Evolutionary conservation across 1,284 basidiomycete genomes (phyloP).

Genomic region (Trichosporon sp.): DNA sequence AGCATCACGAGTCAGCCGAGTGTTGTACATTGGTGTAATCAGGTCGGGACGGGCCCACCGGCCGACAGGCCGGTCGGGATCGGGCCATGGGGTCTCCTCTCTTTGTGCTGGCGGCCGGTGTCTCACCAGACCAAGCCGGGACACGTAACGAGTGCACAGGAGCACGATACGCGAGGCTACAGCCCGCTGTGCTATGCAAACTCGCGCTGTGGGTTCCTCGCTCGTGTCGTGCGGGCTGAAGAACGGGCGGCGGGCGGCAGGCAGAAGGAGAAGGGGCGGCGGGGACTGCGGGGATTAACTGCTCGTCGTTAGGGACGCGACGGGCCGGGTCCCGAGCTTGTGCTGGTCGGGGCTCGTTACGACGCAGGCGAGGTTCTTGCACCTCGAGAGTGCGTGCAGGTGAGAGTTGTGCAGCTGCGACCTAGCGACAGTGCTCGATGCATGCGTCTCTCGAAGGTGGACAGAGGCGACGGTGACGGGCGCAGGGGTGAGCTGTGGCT

Average conservation of each 20-base stretch:
- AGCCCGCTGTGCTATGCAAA: not conserved
- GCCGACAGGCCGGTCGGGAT: no score
- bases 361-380: no score
- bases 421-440: no score
- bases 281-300: no score
- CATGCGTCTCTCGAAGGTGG: not conserved
- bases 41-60: not conserved
- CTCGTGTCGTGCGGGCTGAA: not conserved
- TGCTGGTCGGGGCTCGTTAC: not conserved
- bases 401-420: no score
- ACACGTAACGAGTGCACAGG: not conserved
- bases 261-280: not conserved
- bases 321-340: no score
- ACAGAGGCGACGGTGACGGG: not conserved
- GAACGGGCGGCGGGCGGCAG: not conserved
- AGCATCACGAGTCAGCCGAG: not conserved
- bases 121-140: not conserved
- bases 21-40: not conserved
- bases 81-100: no score
- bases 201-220: not conserved
- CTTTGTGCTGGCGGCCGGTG: no score
- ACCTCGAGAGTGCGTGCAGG: no score
- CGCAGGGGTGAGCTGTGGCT: not conserved
- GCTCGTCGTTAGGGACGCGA: no score
- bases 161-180: not conserved